Conservation (phyloP, 2,329 filamentous ascomycete genomes). For the Fusarium sp. region DNA sequence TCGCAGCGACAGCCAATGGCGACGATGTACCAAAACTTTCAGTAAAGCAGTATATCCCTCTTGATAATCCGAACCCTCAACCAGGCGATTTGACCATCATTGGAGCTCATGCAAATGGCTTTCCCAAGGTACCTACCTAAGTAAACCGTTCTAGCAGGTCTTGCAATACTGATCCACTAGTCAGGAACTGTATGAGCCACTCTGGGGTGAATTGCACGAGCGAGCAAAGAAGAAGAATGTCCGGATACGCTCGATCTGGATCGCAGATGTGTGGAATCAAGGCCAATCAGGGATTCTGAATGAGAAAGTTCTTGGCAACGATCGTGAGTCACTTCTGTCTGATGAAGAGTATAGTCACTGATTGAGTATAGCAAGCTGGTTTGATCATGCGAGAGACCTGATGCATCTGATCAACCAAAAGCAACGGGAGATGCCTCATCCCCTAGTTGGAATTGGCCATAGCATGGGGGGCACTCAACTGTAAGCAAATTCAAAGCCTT, state of each 20-base stretch:
- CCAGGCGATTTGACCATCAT: constrained; percentile 4
- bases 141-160: rapidly evolving
- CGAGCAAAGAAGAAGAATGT: not conserved
- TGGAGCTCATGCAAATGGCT: constrained; percentile 5
- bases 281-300: not conserved
- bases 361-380: not conserved
- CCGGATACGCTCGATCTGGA: constrained; percentile 4
- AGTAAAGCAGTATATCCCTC: constrained; percentile 2
- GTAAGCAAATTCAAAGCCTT: not conserved
- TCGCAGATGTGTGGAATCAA: constrained; percentile 12
- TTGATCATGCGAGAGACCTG: not conserved
- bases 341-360: rapidly evolving
- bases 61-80: not conserved
- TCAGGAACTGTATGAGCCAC: constrained; percentile 2
- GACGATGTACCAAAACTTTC: not conserved
- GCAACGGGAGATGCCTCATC: constrained; percentile 1
- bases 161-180: rapidly evolving
- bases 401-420: constrained; percentile 12
- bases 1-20: not conserved
- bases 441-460: not conserved
- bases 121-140: not conserved
- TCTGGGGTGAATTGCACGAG: constrained; percentile 1
- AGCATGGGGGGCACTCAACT: constrained; percentile 12
- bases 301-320: not conserved
- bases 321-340: not conserved